These are phyloP conservation scores for Mollisia scopiformis DNA, from an alignment of 2,329 filamentous ascomycete species.

Conservation along the genomic window DNA sequence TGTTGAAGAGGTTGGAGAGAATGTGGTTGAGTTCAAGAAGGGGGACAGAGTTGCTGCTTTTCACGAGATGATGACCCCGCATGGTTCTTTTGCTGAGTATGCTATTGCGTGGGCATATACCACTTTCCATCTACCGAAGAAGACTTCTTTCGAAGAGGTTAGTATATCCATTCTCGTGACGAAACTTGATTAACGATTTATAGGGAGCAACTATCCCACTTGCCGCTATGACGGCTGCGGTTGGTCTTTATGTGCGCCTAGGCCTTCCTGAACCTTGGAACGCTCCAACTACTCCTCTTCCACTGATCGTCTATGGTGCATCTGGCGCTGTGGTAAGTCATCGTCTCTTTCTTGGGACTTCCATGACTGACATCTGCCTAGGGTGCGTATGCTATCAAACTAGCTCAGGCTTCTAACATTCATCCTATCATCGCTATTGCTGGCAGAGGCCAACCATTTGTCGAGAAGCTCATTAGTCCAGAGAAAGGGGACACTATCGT, in stretches of 20 bases:
- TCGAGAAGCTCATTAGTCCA: slow-evolving; percentile 50
- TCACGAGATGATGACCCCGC: slow-evolving; percentile 52
- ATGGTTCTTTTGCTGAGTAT: slow-evolving; percentile 65
- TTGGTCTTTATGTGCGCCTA: slow-evolving; percentile 42
- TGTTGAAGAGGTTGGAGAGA: slow-evolving; percentile 50
- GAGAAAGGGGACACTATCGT: slow-evolving; percentile 56
- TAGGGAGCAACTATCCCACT: slow-evolving; percentile 47
- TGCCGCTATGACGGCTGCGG: slow-evolving; percentile 46
- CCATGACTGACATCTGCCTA: slow-evolving; percentile 10
- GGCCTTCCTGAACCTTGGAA: slow-evolving; percentile 44
- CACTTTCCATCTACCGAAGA: slow-evolving; percentile 48
- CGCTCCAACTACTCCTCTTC: slow-evolving; percentile 21
- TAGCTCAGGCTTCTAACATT: slow-evolving; percentile 49
- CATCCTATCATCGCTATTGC: slow-evolving; percentile 63
- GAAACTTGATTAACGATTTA: slow-evolving; percentile 37
- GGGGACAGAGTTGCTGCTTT: slow-evolving; percentile 53
- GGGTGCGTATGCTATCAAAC: slow-evolving; percentile 60
- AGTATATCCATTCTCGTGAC: slow-evolving; percentile 33
- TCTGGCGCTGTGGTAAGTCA: slow-evolving; percentile 32
- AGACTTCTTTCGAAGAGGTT: slow-evolving; percentile 36
- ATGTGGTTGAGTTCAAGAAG: slow-evolving; percentile 46
- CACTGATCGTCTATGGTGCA: slow-evolving; percentile 34
- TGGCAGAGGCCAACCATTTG: slow-evolving; percentile 49
- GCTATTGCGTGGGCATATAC: slow-evolving; percentile 57
- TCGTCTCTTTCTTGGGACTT: background rate